Base-by-base conservation (phyloP, 2,329 filamentous ascomycete species). In the Alternaria incomplexa region DNA sequence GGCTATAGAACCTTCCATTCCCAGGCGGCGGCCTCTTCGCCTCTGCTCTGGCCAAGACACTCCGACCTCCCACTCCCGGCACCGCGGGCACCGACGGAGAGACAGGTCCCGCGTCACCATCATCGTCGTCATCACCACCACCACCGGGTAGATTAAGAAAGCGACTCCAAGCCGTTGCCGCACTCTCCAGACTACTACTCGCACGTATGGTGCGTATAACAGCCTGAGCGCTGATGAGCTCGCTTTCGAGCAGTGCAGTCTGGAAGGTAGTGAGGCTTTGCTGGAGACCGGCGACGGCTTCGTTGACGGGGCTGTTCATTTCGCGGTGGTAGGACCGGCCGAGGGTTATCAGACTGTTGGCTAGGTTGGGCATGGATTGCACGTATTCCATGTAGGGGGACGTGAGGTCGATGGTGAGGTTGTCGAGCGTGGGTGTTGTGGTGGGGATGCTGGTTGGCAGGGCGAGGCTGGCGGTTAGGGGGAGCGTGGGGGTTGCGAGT, bases 281-380 rank as follows among this genome's bases (percentile, higher is more conserved):
- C 25, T 79, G 68, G 4, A 81, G 66, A 3, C 64, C 68, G 11
- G 65, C 63, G 36, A 81, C 75, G 40, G 73, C 71, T n/a, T 70
- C 64, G 45, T 67, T 73, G 50, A 81, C 71, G 1, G 79, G 78
- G 1, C 58, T 50, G 65, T 81, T 81, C 70, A 77, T 69, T 62
- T 81, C 80, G 13, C 71, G 69, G 64, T 81, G 80, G 69, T 75
- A 79, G 53, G 73, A 57, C 5, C 72, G 74, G 36, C 78, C 78
- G 22, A 77, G 75, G 9, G 74, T 67, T 20, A 61, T 74, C 4
- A 79, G 65, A 4, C 72, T 72, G 22, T 68, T 67, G 30, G 76
- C 70, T 13, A 80, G 64, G 47, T 69, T 73, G 32, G 70, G 67
- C 25, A 77, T 70, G 2, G 68, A 53, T 53, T 72, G 67, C 53